These are phyloP conservation scores for Trebouxia sp. DNA, from an alignment of 139 green algal genomes.

Conservation along the genomic window DNA sequence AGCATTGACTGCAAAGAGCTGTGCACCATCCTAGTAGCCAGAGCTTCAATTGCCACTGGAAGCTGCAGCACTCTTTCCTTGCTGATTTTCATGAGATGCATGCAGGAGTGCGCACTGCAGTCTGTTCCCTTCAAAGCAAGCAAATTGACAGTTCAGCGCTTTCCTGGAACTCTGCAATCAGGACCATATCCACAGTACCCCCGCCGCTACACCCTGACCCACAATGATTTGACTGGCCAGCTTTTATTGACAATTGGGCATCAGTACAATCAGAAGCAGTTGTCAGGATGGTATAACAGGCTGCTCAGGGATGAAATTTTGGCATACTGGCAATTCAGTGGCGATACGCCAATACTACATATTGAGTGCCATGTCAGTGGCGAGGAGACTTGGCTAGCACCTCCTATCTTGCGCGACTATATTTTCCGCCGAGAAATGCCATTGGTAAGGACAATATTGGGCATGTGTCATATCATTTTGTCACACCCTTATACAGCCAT, in stretches of 20 bases:
- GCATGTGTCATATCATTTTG: neutral
- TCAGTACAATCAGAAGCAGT: constrained; percentile 78
- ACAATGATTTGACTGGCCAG: constrained; percentile 89
- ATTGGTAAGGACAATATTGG: constrained; percentile 58
- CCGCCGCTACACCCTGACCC: constrained; percentile 88
- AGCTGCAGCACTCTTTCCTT: no score
- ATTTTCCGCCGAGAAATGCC: constrained; percentile 92
- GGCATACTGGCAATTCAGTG: constrained; percentile 72
- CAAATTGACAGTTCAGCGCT: constrained; percentile 67
- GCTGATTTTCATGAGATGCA: neutral
- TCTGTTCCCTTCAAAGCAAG: constrained; percentile 52
- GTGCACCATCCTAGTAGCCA: no score
- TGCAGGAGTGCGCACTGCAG: constrained; percentile 3
- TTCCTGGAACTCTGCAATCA: constrained; percentile 24
- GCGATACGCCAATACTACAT: constrained; percentile 61
- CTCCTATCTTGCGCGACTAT: constrained; percentile 79
- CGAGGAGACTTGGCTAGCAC: constrained; percentile 80
- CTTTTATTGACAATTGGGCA: constrained; percentile 76
- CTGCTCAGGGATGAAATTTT: constrained; percentile 78
- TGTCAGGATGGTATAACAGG: constrained; percentile 73
- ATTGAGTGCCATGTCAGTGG: constrained; percentile 92
- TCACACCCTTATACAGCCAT: neutral
- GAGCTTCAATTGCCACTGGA: no score
- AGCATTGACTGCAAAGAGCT: no score
- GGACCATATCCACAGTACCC: constrained; percentile 11